These are phyloP conservation scores for Mentha longifolia DNA, from an alignment of 257 asterid genomes.

Conservation along the genomic window DNA sequence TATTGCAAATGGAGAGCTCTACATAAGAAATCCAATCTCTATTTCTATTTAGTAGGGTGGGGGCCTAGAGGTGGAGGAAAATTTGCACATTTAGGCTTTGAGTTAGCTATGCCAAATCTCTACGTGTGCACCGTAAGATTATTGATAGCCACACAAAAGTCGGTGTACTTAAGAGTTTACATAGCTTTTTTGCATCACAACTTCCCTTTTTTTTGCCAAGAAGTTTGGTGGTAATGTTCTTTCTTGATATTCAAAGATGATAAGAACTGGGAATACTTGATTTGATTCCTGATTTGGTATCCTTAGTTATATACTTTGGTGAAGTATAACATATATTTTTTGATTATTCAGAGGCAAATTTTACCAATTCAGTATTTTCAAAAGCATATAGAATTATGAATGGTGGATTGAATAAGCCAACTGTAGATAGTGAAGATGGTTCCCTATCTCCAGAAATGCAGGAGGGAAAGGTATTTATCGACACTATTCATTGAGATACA, in stretches of 20 bases:
- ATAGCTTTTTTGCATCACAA: background rate
- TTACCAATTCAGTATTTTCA: background rate
- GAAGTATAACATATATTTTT: background rate
- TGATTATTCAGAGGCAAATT: conserved; percentile 7
- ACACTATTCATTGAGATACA: background rate
- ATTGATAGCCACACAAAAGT: conserved; percentile 14
- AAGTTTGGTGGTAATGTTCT: conserved; percentile 15
- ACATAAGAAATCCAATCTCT: background rate
- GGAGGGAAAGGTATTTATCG: conserved; percentile 57
- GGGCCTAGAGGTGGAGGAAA: conserved; percentile 1
- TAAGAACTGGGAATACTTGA: background rate
- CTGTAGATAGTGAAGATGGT: conserved; percentile 47
- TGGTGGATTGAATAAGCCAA: conserved; percentile 36
- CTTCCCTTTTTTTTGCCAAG: background rate
- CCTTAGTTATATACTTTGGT: background rate
- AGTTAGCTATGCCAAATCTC: background rate
- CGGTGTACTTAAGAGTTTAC: background rate
- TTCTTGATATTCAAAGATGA: conserved; percentile 10
- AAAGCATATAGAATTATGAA: conserved; percentile 49
- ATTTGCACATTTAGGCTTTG: background rate
- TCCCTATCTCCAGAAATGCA: conserved; percentile 47
- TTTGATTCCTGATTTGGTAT: background rate
- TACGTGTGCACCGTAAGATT: background rate
- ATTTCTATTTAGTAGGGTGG: conserved; percentile 2
- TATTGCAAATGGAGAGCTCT: conserved; percentile 18